Percentiles rank a stretch among this genome's conserved stretches.
Evolutionary conservation across 106 monocot genomes (phyloP).

Genomic region (Dioscorea dumetorum): DNA sequence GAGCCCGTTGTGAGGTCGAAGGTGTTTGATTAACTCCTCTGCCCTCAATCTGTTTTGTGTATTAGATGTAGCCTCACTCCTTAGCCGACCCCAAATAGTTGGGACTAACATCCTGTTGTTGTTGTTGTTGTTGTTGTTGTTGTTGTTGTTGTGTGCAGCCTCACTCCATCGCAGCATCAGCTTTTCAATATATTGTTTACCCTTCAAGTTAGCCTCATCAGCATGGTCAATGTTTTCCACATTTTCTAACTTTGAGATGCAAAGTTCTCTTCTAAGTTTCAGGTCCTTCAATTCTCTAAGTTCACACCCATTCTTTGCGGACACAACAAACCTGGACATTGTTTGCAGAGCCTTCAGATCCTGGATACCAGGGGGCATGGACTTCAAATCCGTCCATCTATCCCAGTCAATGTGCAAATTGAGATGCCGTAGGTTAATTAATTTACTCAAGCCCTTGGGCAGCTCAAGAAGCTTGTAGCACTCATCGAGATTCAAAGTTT

Average conservation of each 20-base stretch:
- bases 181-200: conserved; percentile 14
- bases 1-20: conserved; percentile 21
- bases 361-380: conserved; percentile 37
- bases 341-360: conserved; percentile 33
- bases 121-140: too few species aligned
- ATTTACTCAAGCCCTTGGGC: conserved; percentile 26
- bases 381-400: conserved; percentile 12
- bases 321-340: conserved; percentile 34
- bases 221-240: conserved; percentile 24
- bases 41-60: not conserved
- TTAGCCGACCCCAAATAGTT: too few species aligned
- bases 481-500: conserved; percentile 47
- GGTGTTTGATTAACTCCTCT: conserved; percentile 15
- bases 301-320: conserved; percentile 10
- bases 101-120: too few species aligned
- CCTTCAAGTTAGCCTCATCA: conserved; percentile 16
- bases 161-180: conserved; percentile 27
- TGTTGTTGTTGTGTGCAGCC: too few species aligned
- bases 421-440: conserved; percentile 47
- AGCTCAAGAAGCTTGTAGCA: conserved; percentile 34
- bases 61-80: conserved; percentile 2
- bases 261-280: conserved; percentile 33
- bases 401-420: conserved; percentile 29
- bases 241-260: conserved; percentile 52
- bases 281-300: conserved; percentile 29